Conservation (phyloP, 139 green algal species). For the Chlamydomonas schloesseri region DNA sequence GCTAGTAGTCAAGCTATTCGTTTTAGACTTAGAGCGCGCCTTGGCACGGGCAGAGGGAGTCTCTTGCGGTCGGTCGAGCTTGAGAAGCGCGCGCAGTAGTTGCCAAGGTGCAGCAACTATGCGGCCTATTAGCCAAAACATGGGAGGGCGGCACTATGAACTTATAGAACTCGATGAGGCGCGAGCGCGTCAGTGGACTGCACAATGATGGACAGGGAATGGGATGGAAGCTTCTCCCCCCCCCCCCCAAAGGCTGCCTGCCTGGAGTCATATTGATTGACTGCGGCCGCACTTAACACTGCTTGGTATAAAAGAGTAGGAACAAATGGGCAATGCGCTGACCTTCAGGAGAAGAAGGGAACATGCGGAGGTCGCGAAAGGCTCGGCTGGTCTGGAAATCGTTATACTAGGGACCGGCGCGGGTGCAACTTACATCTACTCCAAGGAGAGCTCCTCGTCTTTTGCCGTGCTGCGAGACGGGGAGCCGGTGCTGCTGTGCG, state of each 20-base stretch:
- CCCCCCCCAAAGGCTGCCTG: no score
- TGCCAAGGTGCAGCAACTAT: constrained; percentile 49
- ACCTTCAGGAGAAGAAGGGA: neutral
- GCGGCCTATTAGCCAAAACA: constrained; percentile 12
- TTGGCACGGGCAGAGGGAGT: constrained; percentile 3
- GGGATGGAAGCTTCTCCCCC: no score
- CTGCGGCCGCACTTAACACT: no score
- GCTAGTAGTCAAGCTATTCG: neutral
- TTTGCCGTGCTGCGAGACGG: constrained; percentile 19
- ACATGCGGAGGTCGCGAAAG: neutral
- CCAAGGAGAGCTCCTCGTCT: neutral
- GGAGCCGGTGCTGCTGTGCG: constrained; percentile 22
- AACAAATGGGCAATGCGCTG: neutral
- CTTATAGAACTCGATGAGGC: no score
- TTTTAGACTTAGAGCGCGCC: neutral
- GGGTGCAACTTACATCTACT: constrained; percentile 14
- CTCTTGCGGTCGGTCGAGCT: neutral
- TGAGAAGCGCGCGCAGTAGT: constrained; percentile 23
- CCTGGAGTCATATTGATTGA: no score
- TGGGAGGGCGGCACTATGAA: no score
- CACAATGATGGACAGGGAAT: no score
- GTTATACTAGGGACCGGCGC: constrained; percentile 30
- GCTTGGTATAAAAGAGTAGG: no score
- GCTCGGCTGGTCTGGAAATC: neutral
- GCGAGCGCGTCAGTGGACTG: no score